Conservation (phyloP, 805 yeast species). For the Yamadazyma sp. region DNA sequence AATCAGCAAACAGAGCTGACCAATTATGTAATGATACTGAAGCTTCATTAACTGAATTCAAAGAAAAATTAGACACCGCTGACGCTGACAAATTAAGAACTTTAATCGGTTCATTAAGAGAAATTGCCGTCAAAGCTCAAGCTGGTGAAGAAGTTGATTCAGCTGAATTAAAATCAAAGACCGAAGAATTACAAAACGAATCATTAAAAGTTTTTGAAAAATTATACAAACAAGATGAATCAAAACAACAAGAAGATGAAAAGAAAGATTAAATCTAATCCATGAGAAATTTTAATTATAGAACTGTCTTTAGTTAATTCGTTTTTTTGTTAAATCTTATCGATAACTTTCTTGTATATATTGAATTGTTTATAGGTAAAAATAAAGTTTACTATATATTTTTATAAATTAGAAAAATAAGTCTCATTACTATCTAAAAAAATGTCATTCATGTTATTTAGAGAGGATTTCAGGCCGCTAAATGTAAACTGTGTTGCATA, state of each 20-base stretch:
- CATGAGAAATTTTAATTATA: not conserved
- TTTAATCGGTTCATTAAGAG: slow-evolving; percentile 59
- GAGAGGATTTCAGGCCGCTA: slow-evolving; percentile 6
- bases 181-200: slow-evolving; percentile 71
- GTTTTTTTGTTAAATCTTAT: not conserved
- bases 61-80: slow-evolving; percentile 44
- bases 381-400: too few relatives aligned
- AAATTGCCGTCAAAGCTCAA: slow-evolving; percentile 62
- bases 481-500: slow-evolving; percentile 7
- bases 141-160: slow-evolving; percentile 61
- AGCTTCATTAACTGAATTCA: slow-evolving; percentile 45
- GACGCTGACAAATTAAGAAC: slow-evolving; percentile 47
- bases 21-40: slow-evolving; percentile 59
- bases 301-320: not conserved
- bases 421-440: too few relatives aligned
- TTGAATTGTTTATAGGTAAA: slow-evolving; percentile 13
- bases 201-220: slow-evolving; percentile 76
- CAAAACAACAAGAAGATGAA: slow-evolving; percentile 28
- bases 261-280: slow-evolving; percentile 7
- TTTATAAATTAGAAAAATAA: too few relatives aligned
- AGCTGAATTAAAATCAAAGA: slow-evolving; percentile 64
- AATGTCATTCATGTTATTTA: too few relatives aligned
- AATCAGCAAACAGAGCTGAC: slow-evolving; percentile 82
- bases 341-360: slow-evolving; percentile 16
- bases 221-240: slow-evolving; percentile 36